Evolutionary conservation across 306 rosid species (phyloP).

Genomic region (Fagus sylvatica): DNA sequence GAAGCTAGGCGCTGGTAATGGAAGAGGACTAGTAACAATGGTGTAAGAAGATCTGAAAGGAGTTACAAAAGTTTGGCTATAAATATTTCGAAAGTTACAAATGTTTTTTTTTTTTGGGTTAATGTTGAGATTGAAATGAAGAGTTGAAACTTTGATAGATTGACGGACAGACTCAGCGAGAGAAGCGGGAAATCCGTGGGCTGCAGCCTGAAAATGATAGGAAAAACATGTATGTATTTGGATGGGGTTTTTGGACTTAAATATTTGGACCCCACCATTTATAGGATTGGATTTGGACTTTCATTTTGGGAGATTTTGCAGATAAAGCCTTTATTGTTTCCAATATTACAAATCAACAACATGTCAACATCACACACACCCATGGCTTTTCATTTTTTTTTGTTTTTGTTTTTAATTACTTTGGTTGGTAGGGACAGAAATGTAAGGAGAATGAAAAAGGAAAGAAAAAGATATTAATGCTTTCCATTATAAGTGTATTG

Average conservation of each 20-base stretch:
- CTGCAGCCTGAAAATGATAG: constrained; percentile 7
- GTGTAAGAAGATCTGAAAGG: constrained; percentile 1
- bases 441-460: no score
- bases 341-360: no score
- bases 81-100: not conserved
- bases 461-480: no score
- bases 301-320: no score
- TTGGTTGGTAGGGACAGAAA: no score
- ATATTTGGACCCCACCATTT: not conserved
- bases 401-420: no score
- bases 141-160: constrained; percentile 18
- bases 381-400: no score
- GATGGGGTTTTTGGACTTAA: not conserved
- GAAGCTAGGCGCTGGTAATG: not conserved
- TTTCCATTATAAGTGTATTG: no score
- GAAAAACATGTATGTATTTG: not conserved
- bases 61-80: not conserved
- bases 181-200: constrained; percentile 66
- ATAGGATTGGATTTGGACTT: not conserved
- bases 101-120: not conserved
- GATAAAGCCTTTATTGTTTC: no score
- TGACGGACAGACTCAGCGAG: not conserved
- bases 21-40: not conserved
- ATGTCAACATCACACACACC: no score
- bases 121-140: not conserved